Conservation (phyloP, 1,284 basidiomycete species). For the Rhodotorula glutinis region DNA sequence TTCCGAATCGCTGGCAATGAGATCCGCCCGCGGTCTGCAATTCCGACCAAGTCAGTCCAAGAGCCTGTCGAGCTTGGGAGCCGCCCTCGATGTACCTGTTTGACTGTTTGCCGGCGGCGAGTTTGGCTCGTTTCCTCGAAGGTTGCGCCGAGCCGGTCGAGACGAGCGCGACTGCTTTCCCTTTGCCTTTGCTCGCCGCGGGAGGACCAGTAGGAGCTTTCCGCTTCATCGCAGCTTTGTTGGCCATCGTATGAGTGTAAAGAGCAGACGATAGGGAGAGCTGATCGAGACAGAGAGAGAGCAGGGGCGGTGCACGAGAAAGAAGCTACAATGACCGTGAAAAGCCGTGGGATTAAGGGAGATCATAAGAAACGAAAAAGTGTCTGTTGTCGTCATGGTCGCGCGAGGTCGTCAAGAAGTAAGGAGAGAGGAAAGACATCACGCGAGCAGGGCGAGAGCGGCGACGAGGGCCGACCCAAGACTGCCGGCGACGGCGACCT, state of each 20-base stretch:
- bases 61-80: too few species aligned
- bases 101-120: conserved; percentile 4
- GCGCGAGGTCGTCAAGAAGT: not conserved
- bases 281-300: not conserved
- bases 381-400: not conserved
- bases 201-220: not conserved
- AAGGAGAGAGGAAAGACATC: not conserved
- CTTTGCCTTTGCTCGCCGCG: conserved; percentile 2
- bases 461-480: not conserved
- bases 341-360: not conserved
- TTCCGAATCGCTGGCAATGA: not conserved
- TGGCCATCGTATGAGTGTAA: not conserved
- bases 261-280: not conserved
- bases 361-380: not conserved
- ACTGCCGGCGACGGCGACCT: not conserved
- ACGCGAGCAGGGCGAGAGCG: not conserved
- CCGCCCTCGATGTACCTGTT: not conserved
- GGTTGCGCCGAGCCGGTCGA: not conserved
- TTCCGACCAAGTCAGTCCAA: too few species aligned
- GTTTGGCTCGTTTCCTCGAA: conserved; percentile 3
- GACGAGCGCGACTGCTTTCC: not conserved
- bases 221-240: not conserved
- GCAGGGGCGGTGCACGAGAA: too few species aligned
- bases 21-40: not conserved
- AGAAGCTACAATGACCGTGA: not conserved